Conservation (phyloP, 192 early-diverging fungal genomes). For the Dispira simplex region DNA sequence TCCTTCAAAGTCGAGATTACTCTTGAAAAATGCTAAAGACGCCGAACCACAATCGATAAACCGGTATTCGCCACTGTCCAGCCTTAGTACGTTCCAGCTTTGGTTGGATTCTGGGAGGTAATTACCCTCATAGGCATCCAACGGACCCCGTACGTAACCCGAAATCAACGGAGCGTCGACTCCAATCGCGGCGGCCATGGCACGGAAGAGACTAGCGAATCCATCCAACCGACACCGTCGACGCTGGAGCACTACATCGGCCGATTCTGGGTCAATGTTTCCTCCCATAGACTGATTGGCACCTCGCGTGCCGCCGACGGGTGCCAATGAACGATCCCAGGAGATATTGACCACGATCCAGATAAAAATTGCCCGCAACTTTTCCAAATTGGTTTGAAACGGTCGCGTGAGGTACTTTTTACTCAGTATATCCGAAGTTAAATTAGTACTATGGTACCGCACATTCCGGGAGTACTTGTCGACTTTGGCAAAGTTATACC, state of each 20-base stretch:
- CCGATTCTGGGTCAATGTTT: conserved; percentile 26
- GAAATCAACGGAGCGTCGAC: conserved; percentile 25
- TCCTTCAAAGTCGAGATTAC: conserved; percentile 23
- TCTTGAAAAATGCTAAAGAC: conserved; percentile 22
- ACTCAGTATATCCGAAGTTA: conserved; percentile 42
- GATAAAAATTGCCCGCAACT: conserved; percentile 43
- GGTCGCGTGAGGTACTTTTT: conserved; percentile 50
- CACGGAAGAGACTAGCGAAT: conserved; percentile 28
- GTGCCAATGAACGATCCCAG: conserved; percentile 27
- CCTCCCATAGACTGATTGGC: conserved; percentile 17
- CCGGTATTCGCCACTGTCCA: conserved; percentile 29
- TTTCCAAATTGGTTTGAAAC: conserved; percentile 37
- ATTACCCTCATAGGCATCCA: conserved; percentile 24
- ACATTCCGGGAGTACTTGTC: conserved; percentile 51
- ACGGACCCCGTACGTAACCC: conserved; percentile 31
- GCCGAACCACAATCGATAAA: conserved; percentile 28
- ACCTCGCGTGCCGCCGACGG: conserved; percentile 1
- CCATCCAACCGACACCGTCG: conserved; percentile 26
- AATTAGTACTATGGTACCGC: conserved; percentile 33
- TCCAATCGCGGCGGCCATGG: conserved; percentile 27
- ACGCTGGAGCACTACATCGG: conserved; percentile 24
- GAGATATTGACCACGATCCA: conserved; percentile 55
- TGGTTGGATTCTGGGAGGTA: conserved; percentile 30
- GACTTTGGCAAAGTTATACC: conserved; percentile 34
- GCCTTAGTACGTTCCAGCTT: conserved; percentile 30